Conservation (phyloP, 108 stramenopile species). For the Nannochloropsis granulata region DNA sequence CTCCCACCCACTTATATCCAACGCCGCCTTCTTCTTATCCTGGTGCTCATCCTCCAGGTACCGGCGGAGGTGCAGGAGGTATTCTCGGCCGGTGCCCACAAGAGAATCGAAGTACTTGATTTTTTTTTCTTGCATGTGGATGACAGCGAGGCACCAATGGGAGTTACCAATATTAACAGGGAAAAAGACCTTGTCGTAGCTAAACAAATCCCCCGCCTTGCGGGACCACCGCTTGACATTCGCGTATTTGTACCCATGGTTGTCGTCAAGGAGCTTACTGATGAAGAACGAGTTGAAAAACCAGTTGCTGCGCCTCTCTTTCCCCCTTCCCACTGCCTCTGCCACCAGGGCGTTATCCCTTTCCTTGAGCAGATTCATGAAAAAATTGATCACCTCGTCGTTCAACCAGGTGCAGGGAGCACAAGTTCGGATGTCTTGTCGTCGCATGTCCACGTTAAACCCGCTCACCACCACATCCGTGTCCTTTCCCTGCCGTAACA, state of each 20-base stretch:
- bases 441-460: neutral
- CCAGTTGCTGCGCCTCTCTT: constrained; percentile 52
- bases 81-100: constrained; percentile 22
- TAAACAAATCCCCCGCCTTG: constrained; percentile 63
- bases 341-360: constrained; percentile 45
- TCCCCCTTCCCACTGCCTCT: constrained; percentile 36
- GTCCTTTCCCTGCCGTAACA: neutral
- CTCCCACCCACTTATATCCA: constrained; percentile 4
- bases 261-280: constrained; percentile 67
- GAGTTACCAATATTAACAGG: constrained; percentile 67
- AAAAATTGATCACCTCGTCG: constrained; percentile 93
- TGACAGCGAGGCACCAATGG: constrained; percentile 84
- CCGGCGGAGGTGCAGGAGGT: constrained; percentile 4
- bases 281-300: constrained; percentile 93
- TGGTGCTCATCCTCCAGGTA: constrained; percentile 34
- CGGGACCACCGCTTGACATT: constrained; percentile 70
- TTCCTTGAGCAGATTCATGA: constrained; percentile 56
- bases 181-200: constrained; percentile 69
- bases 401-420: constrained; percentile 73
- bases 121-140: constrained; percentile 62
- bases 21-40: constrained; percentile 12
- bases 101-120: constrained; percentile 43
- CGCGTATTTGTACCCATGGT: constrained; percentile 58
- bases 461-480: neutral
- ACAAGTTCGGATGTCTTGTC: neutral